Evolutionary conservation across 192 early-diverging fungal species (phyloP).

Genomic region (Geranomyces variabilis): DNA sequence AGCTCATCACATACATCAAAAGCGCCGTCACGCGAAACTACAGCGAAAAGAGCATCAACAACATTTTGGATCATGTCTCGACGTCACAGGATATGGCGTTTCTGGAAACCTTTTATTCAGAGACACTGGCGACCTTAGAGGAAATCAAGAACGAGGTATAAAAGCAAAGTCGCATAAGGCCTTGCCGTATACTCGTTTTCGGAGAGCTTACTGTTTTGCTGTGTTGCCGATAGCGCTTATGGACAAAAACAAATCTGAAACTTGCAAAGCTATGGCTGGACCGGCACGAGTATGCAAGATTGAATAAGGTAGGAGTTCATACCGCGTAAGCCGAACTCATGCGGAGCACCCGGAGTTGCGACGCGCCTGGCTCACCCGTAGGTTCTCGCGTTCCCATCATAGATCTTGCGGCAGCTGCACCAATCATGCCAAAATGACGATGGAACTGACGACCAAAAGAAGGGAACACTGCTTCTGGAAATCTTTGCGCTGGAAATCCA

Average conservation of each 20-base stretch:
- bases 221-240: conserved; percentile 58
- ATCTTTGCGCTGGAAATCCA: conserved; percentile 95
- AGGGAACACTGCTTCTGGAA: conserved; percentile 92
- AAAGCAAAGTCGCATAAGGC: background rate
- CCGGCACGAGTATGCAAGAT: conserved; percentile 72
- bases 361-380: no score
- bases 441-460: conserved; percentile 83
- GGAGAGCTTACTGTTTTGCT: no score
- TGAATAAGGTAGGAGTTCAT: conserved; percentile 59
- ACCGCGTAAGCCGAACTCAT: no score
- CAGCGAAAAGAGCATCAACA: conserved; percentile 90
- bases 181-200: no score
- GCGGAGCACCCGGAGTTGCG: no score
- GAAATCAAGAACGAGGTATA: conserved; percentile 82
- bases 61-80: conserved; percentile 81
- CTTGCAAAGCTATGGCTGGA: conserved; percentile 84
- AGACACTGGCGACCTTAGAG: conserved; percentile 70
- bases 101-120: conserved; percentile 82
- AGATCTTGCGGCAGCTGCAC: conserved; percentile 78
- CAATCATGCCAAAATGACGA: conserved; percentile 76
- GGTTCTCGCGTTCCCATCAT: background rate
- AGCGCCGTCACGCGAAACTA: conserved; percentile 81
- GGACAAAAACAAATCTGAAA: conserved; percentile 87
- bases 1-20: conserved; percentile 76
- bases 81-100: conserved; percentile 75